Evolutionary conservation across 2,329 filamentous ascomycete species (phyloP).

Genomic region (Claviceps lovelessii): DNA sequence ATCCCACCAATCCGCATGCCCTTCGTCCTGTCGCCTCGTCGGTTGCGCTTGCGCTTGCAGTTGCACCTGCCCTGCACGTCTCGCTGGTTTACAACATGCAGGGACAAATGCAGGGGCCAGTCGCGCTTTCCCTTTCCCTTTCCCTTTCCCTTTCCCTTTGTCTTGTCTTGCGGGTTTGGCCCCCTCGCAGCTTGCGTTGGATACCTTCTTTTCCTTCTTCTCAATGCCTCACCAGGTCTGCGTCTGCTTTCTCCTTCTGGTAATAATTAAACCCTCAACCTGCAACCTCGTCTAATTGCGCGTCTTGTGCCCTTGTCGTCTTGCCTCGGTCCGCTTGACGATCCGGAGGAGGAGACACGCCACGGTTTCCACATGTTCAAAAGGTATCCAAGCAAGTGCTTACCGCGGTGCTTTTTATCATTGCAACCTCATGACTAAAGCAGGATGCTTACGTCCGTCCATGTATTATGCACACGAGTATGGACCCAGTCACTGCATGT

Average conservation of each 20-base stretch:
- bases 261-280: background rate
- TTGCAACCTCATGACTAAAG: too few species aligned
- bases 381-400: background rate
- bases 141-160: background rate
- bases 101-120: background rate
- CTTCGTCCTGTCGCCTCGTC: background rate
- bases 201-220: background rate
- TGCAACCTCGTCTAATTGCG: background rate
- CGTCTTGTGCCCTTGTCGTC: background rate
- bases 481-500: too few species aligned
- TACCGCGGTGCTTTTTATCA: background rate
- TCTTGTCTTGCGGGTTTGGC: background rate
- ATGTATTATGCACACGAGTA: background rate
- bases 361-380: background rate
- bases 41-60: background rate
- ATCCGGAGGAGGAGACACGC: background rate
- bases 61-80: background rate
- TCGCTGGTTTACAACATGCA: background rate
- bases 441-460: too few species aligned
- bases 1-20: constrained; percentile 1
- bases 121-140: background rate
- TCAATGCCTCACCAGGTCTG: too few species aligned
- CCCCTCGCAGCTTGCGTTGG: background rate
- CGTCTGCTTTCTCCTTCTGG: too few species aligned
- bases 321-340: background rate